Evolutionary conservation across 2,329 filamentous ascomycete genomes (phyloP), one percentile per base, ranked within the genome.

Genomic region (Fusarium newnesense): DNA sequence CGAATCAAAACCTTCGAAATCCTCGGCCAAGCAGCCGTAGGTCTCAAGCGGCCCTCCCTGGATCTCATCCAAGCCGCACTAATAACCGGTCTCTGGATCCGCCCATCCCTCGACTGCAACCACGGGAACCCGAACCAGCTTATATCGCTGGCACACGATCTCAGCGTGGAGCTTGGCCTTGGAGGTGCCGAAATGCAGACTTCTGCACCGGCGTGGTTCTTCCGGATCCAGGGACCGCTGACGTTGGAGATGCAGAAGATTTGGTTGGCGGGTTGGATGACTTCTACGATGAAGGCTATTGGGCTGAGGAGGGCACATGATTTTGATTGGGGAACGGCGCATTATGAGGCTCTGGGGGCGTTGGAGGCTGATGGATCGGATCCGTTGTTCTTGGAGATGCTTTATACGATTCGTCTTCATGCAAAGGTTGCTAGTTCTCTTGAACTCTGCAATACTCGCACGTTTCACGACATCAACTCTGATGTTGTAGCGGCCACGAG

Each of bases 21-120:
- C 18, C 57, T 73, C 1, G 69, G 70, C 7, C 52, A 59, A 7
- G 70, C 60, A 6, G 69, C 69, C 4, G 65, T 72, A 8, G 60
- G 69, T 15, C 28, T 69, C 32, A 64, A 50, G 2, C 47, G 28
- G 1, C 64, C 69, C 4, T 73, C 69, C 7, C 19, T 58, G 7
- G 70, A 73, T 24, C 65, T 73, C 9, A 59, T 70, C 28, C 69
- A 73, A 44, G 47, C 69, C 11, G 50, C 64, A 4, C 19, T 73
- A 4, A 30, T 73, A 24, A 54, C 52, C 47, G 36, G 56, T 19
- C 61, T 73, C 24, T 73, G 70, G 70, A 40, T 50, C 26, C 30
- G 53, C 4, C 60, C 65, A 4, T 72, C 69, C 15, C 60, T 69
- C 16, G 43, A 37, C 7, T 58, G 46, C 39, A 61, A 66, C 18